phyloP scores from a whole-genome alignment of 2,329 filamentous ascomycete genomes.

The Tolypocladium capitatum region DNA sequence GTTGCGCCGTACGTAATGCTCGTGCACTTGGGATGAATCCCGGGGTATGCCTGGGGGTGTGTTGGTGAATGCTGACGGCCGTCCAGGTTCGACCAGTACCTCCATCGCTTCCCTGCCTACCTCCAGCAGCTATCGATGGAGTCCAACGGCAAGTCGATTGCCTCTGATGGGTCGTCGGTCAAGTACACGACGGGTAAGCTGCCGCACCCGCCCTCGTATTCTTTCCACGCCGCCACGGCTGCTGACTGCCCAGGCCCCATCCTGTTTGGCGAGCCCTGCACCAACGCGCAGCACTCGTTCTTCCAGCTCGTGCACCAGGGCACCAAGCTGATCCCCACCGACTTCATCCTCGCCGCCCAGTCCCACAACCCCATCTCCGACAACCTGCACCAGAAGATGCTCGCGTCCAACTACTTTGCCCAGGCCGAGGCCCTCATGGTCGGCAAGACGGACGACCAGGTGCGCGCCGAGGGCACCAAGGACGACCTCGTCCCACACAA shows the following conservation, averaged over 20 bases:
- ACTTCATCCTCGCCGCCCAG: conserved; percentile 93
- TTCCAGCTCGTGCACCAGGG: conserved; percentile 99
- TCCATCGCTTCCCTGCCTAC: conserved; percentile 97
- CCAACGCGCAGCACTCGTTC: conserved; percentile 99
- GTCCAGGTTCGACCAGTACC: conserved; percentile 85
- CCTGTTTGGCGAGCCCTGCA: conserved; percentile 94
- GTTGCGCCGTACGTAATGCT: conserved; percentile 65
- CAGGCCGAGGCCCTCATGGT: conserved; percentile 86
- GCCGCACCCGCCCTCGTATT: not conserved
- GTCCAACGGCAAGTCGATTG: conserved; percentile 96
- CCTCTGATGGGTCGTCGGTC: conserved; percentile 73
- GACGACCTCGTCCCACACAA: conserved; percentile 87
- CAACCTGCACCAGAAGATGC: conserved; percentile 94
- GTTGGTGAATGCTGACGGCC: conserved; percentile 2
- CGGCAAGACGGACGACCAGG: conserved; percentile 70
- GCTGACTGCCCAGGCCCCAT: conserved; percentile 47
- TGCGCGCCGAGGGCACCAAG: conserved; percentile 60
- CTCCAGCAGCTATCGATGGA: conserved; percentile 99
- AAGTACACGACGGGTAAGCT: conserved; percentile 78
- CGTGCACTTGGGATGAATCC: not conserved
- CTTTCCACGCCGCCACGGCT: not conserved
- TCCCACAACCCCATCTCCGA: conserved; percentile 90
- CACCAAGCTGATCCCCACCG: conserved; percentile 94
- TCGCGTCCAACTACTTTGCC: conserved; percentile 83
- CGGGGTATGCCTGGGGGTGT: not conserved